phyloP scores from a whole-genome alignment of 2,329 filamentous ascomycete species.

The Drechslerella coelobrocha region DNA sequence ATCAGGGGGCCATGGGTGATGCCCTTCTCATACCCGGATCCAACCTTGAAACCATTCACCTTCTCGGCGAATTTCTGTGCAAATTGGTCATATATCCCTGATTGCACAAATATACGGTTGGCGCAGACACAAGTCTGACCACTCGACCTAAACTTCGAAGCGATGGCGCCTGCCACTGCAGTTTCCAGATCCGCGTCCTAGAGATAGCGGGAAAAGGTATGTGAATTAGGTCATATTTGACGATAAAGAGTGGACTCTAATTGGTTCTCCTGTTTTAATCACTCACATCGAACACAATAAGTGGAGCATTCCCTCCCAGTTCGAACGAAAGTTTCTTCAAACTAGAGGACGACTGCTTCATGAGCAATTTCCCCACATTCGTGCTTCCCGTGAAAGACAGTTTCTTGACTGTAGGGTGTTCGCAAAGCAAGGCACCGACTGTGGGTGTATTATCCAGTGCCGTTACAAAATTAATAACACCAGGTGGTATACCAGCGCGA shows the following conservation, averaged over 20 bases:
- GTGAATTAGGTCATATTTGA: neutral
- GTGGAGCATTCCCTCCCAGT: slow-evolving; percentile 91
- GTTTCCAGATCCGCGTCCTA: slow-evolving; percentile 75
- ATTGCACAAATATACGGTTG: slow-evolving; percentile 81
- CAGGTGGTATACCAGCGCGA: slow-evolving; percentile 85
- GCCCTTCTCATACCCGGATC: slow-evolving; percentile 73
- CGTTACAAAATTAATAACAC: slow-evolving; percentile 89
- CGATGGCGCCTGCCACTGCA: slow-evolving; percentile 81
- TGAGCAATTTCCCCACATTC: slow-evolving; percentile 73
- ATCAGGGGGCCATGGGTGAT: slow-evolving; percentile 84
- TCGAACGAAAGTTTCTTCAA: slow-evolving; percentile 89
- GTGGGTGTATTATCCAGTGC: slow-evolving; percentile 78
- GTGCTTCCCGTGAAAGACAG: slow-evolving; percentile 91
- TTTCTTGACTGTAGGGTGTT: slow-evolving; percentile 79
- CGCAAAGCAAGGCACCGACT: slow-evolving; percentile 78
- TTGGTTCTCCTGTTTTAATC: slow-evolving; percentile 32
- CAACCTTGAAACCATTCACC: slow-evolving; percentile 76
- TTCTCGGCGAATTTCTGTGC: slow-evolving; percentile 72
- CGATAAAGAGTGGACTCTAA: neutral
- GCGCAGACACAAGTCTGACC: slow-evolving; percentile 96
- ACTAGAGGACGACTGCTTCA: slow-evolving; percentile 85
- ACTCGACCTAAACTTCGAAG: slow-evolving; percentile 89
- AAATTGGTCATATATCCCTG: slow-evolving; percentile 78
- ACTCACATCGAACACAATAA: slow-evolving; percentile 83
- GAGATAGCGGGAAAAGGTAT: slow-evolving; percentile 17